These are phyloP conservation scores for Climacium dendroides DNA, from an alignment of 225 moss, liverwort and hornwort species.

Conservation along the genomic window DNA sequence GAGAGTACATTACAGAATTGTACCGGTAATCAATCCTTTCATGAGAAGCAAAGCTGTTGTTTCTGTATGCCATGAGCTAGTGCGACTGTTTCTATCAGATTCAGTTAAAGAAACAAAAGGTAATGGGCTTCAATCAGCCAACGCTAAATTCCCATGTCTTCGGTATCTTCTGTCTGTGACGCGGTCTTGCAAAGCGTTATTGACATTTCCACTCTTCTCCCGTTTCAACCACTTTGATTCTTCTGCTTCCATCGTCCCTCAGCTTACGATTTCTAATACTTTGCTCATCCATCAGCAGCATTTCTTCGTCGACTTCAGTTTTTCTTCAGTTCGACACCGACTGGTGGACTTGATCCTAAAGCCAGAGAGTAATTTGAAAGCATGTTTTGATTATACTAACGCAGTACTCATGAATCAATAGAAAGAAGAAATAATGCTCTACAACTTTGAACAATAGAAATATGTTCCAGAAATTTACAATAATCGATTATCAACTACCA, in stretches of 20 bases:
- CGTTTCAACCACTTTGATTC: background rate
- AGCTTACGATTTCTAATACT: background rate
- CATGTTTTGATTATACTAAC: background rate
- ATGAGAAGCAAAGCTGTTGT: background rate
- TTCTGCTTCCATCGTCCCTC: background rate
- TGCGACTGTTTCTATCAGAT: background rate
- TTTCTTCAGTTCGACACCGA: background rate
- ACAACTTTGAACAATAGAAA: background rate
- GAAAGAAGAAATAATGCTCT: background rate
- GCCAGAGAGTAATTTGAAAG: background rate
- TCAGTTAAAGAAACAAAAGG: background rate
- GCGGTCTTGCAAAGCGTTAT: background rate
- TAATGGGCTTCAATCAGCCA: background rate
- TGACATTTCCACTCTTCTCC: background rate
- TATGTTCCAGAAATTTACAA: background rate
- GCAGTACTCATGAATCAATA: background rate
- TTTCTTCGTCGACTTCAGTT: background rate
- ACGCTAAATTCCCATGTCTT: background rate
- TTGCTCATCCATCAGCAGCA: background rate
- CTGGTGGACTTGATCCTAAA: background rate
- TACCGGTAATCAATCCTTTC: background rate
- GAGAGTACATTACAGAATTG: background rate
- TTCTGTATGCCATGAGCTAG: background rate
- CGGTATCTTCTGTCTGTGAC: too few species aligned
- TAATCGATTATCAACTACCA: background rate